Evolutionary conservation across 1,139 yeast genomes (phyloP).

Genomic region (Suhomyces bolitotheri): DNA sequence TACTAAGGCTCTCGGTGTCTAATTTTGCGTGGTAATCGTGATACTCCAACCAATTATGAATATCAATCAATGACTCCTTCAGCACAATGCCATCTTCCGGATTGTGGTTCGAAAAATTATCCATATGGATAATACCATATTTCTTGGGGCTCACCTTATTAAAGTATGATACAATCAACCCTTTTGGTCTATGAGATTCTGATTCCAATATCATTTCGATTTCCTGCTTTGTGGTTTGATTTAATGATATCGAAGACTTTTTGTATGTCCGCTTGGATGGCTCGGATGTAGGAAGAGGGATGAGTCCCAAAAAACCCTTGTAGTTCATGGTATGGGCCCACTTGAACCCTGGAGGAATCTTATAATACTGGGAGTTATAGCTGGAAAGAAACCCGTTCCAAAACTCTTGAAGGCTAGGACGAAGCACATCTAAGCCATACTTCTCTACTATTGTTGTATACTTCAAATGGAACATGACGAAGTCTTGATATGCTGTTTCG

Average conservation of each 20-base stretch:
- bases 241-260: slow-evolving; percentile 32
- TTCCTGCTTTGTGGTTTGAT: slow-evolving; percentile 19
- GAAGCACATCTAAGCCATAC: slow-evolving; percentile 21
- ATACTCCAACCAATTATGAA: slow-evolving; percentile 38
- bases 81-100: slow-evolving; percentile 12
- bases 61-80: slow-evolving; percentile 22
- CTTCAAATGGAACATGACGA: slow-evolving; percentile 31
- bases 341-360: slow-evolving; percentile 25
- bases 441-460: slow-evolving; percentile 20
- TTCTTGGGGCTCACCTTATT: slow-evolving; percentile 29
- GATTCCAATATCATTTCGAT: slow-evolving; percentile 20
- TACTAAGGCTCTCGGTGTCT: slow-evolving; percentile 21
- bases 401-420: slow-evolving; percentile 22
- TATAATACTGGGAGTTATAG: slow-evolving; percentile 29
- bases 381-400: slow-evolving; percentile 34
- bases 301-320: slow-evolving; percentile 38
- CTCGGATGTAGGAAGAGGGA: slow-evolving; percentile 3
- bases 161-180: slow-evolving; percentile 31
- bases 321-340: slow-evolving; percentile 44
- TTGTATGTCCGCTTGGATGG: slow-evolving; percentile 20
- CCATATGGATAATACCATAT: slow-evolving; percentile 34
- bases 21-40: slow-evolving; percentile 34
- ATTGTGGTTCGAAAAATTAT: slow-evolving; percentile 13
- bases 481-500: slow-evolving; percentile 25
- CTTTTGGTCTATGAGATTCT: slow-evolving; percentile 20